phyloP scores from a whole-genome alignment of 495 filamentous ascomycete species.

The Lophiostoma macrostomum region DNA sequence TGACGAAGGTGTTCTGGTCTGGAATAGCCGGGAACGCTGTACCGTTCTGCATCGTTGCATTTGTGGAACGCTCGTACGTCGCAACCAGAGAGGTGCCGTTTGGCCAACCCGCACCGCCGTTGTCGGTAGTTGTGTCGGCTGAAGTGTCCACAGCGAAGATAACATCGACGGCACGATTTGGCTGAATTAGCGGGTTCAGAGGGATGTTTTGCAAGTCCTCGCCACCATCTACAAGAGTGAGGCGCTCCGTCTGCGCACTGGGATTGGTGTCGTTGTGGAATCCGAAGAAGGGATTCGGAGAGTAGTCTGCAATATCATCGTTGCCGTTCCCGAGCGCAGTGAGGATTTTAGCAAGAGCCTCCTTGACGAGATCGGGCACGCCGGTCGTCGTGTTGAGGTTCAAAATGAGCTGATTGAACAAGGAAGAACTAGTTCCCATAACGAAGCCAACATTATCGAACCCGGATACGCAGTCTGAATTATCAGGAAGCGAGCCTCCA shows the following conservation, averaged over 20 bases:
- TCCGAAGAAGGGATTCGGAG: slow-evolving; percentile 79
- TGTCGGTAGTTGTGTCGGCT: slow-evolving; percentile 61
- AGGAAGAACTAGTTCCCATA: slow-evolving; percentile 85
- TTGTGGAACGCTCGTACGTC: slow-evolving; percentile 72
- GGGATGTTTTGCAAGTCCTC: slow-evolving; percentile 87
- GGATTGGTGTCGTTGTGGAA: slow-evolving; percentile 65
- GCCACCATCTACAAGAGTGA: slow-evolving; percentile 85
- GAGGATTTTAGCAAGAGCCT: slow-evolving; percentile 57
- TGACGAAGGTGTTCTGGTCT: slow-evolving; percentile 80
- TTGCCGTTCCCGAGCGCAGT: slow-evolving; percentile 51
- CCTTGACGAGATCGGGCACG: slow-evolving; percentile 53
- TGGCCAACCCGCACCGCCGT: slow-evolving; percentile 58
- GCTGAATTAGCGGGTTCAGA: slow-evolving; percentile 79
- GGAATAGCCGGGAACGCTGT: slow-evolving; percentile 82
- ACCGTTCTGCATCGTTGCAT: slow-evolving; percentile 64
- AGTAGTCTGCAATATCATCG: slow-evolving; percentile 78
- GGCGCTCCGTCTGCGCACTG: slow-evolving; percentile 49
- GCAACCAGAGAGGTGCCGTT: slow-evolving; percentile 82
- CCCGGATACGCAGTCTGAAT: slow-evolving; percentile 66
- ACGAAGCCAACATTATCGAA: slow-evolving; percentile 84
- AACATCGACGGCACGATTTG: slow-evolving; percentile 73
- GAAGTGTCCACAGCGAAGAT: slow-evolving; percentile 89
- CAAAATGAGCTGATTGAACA: slow-evolving; percentile 80
- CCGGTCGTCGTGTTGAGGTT: slow-evolving; percentile 50
- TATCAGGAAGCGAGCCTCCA: slow-evolving; percentile 56